Evolutionary conservation across 2,329 filamentous ascomycete species (phyloP).

Genomic region (Aspergillus sp.): DNA sequence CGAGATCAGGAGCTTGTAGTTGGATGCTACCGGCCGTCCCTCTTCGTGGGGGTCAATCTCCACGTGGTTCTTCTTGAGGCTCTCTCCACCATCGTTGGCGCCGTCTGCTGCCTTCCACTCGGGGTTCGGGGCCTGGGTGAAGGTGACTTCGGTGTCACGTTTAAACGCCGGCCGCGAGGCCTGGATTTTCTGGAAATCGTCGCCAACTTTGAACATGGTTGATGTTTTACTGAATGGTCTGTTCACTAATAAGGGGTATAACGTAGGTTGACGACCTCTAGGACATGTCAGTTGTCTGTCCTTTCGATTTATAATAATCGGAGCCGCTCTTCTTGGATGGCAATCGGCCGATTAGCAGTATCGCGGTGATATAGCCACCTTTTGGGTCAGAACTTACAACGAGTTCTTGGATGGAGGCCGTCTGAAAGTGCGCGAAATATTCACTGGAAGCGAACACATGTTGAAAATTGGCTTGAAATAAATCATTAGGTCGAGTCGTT

Average conservation of each 20-base stretch:
- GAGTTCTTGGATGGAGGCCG: background rate
- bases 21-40: conserved; percentile 60
- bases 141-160: conserved; percentile 25
- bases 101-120: conserved; percentile 39
- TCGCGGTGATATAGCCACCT: background rate
- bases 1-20: conserved; percentile 90
- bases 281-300: background rate
- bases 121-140: conserved; percentile 36
- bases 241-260: background rate
- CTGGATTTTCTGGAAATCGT: conserved; percentile 34
- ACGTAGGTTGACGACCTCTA: background rate
- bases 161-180: conserved; percentile 38
- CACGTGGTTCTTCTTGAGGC: conserved; percentile 55
- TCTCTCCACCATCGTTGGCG: conserved; percentile 40
- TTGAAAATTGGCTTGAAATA: background rate
- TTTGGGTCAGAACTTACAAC: background rate
- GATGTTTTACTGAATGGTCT: conserved; percentile 16
- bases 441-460: background rate
- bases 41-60: conserved; percentile 73
- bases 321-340: too few species aligned
- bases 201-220: conserved; percentile 17
- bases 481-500: too few species aligned
- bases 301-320: too few species aligned
- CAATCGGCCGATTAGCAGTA: background rate
- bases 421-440: background rate